A percentile compares a stretch with the other conserved stretches of the same genome.
Evolutionary conservation across 1,284 basidiomycete genomes (phyloP).

Genomic region (Apiotrichum brassicae): DNA sequence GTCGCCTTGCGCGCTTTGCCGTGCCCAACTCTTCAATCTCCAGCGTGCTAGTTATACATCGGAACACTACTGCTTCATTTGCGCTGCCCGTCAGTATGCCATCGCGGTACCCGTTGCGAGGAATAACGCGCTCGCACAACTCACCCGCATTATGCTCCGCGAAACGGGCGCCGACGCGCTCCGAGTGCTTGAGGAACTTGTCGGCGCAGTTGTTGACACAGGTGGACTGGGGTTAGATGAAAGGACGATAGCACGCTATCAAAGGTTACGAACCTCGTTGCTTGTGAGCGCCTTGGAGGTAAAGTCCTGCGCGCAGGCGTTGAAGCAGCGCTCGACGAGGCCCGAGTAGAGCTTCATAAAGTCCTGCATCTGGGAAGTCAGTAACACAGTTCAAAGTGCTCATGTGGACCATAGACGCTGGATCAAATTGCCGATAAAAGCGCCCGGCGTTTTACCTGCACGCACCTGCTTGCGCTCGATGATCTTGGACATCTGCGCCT

Average conservation of each 20-base stretch:
- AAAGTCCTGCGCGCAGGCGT: constrained; percentile 90
- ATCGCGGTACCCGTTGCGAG: neutral
- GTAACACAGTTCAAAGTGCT: too few species aligned
- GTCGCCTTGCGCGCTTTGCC: too few species aligned
- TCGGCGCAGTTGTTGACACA: constrained; percentile 64
- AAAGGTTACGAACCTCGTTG: constrained; percentile 87
- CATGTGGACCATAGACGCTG: too few species aligned
- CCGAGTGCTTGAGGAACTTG: constrained; percentile 97
- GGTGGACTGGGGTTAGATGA: constrained; percentile 47
- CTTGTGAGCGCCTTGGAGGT: constrained; percentile 86
- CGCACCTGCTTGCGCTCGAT: constrained; percentile 88
- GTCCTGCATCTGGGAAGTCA: constrained; percentile 79
- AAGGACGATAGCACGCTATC: too few species aligned
- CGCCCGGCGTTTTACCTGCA: neutral
- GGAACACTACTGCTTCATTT: constrained; percentile 3
- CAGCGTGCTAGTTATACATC: constrained; percentile 5
- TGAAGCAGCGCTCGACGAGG: constrained; percentile 94
- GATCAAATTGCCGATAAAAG: too few species aligned
- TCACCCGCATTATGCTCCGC: constrained; percentile 69
- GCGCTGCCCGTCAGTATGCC: neutral
- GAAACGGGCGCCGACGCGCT: constrained; percentile 86
- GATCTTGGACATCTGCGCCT: constrained; percentile 77
- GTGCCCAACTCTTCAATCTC: neutral
- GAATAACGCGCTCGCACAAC: too few species aligned
- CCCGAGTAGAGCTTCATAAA: constrained; percentile 94